These are phyloP conservation scores for Magnolia officinalis DNA, from an alignment of 164 flowering plant species.

Conservation along the genomic window DNA sequence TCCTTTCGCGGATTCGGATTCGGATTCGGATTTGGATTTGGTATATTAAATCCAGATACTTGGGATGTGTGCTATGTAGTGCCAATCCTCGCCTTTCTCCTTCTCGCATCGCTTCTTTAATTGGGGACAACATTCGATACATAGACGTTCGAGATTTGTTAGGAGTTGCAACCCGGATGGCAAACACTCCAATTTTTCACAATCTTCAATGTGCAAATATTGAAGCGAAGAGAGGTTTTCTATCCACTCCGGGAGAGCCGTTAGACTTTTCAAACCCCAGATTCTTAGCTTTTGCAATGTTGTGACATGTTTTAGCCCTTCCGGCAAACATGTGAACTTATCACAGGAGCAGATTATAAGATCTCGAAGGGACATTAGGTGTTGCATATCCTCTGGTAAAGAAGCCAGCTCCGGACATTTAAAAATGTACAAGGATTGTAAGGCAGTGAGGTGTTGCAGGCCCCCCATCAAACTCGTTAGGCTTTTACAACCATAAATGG, in stretches of 20 bases:
- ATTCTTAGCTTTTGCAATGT: neutral
- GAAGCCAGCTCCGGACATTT: neutral
- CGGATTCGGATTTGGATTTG: too few relatives aligned
- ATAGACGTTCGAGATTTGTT: neutral
- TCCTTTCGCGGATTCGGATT: too few relatives aligned
- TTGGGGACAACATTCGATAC: neutral
- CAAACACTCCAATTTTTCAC: neutral
- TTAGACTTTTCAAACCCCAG: neutral
- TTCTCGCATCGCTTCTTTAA: conserved; percentile 7
- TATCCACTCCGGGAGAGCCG: neutral
- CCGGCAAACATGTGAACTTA: neutral
- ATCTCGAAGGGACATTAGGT: neutral
- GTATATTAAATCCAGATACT: neutral
- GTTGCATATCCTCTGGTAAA: neutral
- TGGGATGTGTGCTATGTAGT: conserved; percentile 15
- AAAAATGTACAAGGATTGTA: neutral
- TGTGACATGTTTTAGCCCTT: neutral
- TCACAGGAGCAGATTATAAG: neutral
- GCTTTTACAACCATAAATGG: accelerated
- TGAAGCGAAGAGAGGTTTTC: neutral
- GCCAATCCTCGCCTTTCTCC: conserved; percentile 12
- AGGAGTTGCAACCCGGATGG: neutral
- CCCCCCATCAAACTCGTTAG: neutral
- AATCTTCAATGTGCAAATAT: neutral
- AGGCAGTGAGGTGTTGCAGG: neutral